Evolutionary conservation across 208 protist species (phyloP).

Genomic region (Borovskyia barvae): DNA sequence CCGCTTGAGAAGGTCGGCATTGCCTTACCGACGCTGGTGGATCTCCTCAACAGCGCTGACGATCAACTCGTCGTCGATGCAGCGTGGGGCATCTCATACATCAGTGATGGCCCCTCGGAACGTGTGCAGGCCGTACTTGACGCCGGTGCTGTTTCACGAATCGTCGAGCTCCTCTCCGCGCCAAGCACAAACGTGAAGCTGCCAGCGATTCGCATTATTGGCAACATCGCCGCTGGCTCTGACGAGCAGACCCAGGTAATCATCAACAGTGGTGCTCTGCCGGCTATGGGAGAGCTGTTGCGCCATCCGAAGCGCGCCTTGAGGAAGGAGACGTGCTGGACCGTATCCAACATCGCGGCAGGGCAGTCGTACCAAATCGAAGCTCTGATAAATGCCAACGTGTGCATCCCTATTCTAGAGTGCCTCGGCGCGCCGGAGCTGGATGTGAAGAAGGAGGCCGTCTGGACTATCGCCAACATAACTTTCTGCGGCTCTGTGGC

Average conservation of each 20-base stretch:
- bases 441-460: constrained; percentile 97
- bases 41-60: constrained; percentile 89
- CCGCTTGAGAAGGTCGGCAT: constrained; percentile 64
- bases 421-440: constrained; percentile 88
- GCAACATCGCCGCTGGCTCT: constrained; percentile 98
- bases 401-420: constrained; percentile 93
- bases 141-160: constrained; percentile 73
- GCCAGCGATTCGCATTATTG: constrained; percentile 96
- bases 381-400: constrained; percentile 79
- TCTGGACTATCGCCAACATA: constrained; percentile 97
- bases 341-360: constrained; percentile 99
- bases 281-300: constrained; percentile 79
- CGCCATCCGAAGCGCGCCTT: constrained; percentile 84
- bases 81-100: constrained; percentile 97
- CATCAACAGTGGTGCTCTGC: constrained; percentile 92
- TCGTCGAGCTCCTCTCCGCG: constrained; percentile 94
- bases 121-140: constrained; percentile 96
- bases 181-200: constrained; percentile 75
- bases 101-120: constrained; percentile 94
- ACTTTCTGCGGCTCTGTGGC: constrained; percentile 87
- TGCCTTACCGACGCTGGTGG: constrained; percentile 87
- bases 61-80: constrained; percentile 96
- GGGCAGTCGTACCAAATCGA: constrained; percentile 95
- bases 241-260: constrained; percentile 96
- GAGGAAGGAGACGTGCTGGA: constrained; percentile 99